Evolutionary conservation across 352 stramenopile species (phyloP), one percentile per base, ranked within the genome.

Genomic region (Phytophthora sp.): DNA sequence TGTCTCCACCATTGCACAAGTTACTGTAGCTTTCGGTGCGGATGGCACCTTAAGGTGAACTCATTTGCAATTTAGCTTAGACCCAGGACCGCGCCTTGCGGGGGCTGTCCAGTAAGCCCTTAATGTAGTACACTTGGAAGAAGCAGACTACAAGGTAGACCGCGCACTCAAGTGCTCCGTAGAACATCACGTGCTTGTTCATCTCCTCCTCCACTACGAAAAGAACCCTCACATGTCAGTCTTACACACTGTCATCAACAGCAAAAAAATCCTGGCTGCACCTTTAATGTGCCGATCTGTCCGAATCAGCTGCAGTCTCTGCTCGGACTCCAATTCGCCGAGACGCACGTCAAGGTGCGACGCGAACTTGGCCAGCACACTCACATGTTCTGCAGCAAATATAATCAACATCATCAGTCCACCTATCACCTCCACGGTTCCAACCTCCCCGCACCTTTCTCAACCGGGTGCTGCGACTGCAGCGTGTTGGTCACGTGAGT

Each of bases 401-500:
- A 9, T 39, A 18, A 23, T 18, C 18, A 28, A 21, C 26, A 5
- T 13, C 24, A 11, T 34, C 44, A 55, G 12, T 48, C 54, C 9
- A 41, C 21, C 15, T 10, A 35, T 35, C 12, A n/a, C 15, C 12
- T 10, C 15, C 30, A 32, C 28, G 11, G 28, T 11, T 6, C 28
- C 28, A 11, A 6, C 11, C 28, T 23, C 5, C n/a, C n/a, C 48
- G 12, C 32, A 92, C 84, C 78, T 87, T 86, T 77, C 45, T 91
- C 73, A 3, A 94, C 82, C 0, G 85, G 85, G 60, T 94, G 85
- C 49, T 94, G 85, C 17, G 85, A 94, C 62, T 92, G 69, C 26
- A 94, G 48, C 26, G 80, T 89, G 44, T 91, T 88, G 9, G 82
- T 94, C 48, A 94, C 85, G 48, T 94, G 85, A 10, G 79, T 94